Base-by-base conservation (phyloP, 2,329 filamentous ascomycete genomes). In the Pleurostoma richardsiae region DNA sequence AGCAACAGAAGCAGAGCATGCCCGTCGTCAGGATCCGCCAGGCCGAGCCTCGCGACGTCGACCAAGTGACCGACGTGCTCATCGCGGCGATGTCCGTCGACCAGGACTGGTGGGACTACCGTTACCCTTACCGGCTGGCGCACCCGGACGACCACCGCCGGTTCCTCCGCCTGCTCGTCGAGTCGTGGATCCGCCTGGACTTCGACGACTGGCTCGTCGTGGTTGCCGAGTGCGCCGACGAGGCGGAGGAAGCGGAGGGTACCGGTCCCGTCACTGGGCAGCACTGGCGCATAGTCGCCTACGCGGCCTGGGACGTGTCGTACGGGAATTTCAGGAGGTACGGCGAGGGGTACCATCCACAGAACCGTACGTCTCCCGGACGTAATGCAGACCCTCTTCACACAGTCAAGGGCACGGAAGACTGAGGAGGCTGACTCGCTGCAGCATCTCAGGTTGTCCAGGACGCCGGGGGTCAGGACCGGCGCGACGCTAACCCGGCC, bases 71-170 rank as follows among this genome's bases (percentile, higher is more conserved):
- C 10, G 42, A 43, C 8, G 41, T 48, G 29, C n/a, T 48, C 3
- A 48, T 48, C 8, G 38, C 38, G 10, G 36, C 46, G 6, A 48
- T 48, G 46, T 36, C 29, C 4, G 41, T 31, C 6, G 46, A 48
- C 30, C 38, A 30, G 4, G 33, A 38, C 28, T 48, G 45, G 45
- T 47, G 41, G 41, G 38, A 47, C 38, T 47, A 47, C 29, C 45
- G 45, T 7, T 47, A 40, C 29, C 41, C 8, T 6, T 10, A 40
- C 36, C 45, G 45, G 27, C n/a, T 39, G 8, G 36, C 40, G 36
- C 36, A 42, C 31, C 30, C 44, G 26, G 44, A 46, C 7, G 44
- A 42, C 10, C 44, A 46, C 31, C 31, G 44, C 26, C 29, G 29
- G 26, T 39, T 42, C 31, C 39, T 46, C 11, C 40, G 40, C 26